Percentiles rank a stretch among this genome's conserved stretches.
phyloP scores from a whole-genome alignment of 2,329 filamentous ascomycete genomes.

The Calonectria henricotiae region DNA sequence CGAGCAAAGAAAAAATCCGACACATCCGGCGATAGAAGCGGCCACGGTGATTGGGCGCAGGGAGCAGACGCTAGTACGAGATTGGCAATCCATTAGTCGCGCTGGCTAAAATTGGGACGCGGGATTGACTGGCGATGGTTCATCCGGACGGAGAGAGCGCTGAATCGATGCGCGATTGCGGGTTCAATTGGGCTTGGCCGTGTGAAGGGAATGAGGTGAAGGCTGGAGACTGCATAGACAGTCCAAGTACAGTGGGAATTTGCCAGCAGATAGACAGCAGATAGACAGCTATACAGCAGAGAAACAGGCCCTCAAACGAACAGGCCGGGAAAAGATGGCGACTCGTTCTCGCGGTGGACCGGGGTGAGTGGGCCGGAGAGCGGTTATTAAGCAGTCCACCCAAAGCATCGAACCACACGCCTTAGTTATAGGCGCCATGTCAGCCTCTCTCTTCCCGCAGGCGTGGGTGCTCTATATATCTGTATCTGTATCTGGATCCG shows the following conservation, averaged over 20 bases:
- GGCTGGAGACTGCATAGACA: no score
- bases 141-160: background rate
- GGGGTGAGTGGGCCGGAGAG: constrained; percentile 23
- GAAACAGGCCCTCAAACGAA: background rate
- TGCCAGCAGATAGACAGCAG: no score
- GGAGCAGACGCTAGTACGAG: background rate
- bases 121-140: constrained; percentile 17
- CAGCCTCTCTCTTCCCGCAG: background rate
- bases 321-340: background rate
- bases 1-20: constrained; percentile 10
- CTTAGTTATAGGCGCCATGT: constrained; percentile 13
- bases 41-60: background rate
- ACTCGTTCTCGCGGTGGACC: constrained; percentile 13
- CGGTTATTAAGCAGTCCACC: constrained; percentile 17
- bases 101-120: constrained; percentile 12
- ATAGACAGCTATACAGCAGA: no score
- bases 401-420: constrained; percentile 11
- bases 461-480: background rate
- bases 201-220: no score
- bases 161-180: background rate
- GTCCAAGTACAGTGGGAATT: no score
- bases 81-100: background rate
- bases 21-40: constrained; percentile 3
- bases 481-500: background rate
- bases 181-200: background rate